Conservation (phyloP, 768 basidiomycete species). For the Serendipita sp. region DNA sequence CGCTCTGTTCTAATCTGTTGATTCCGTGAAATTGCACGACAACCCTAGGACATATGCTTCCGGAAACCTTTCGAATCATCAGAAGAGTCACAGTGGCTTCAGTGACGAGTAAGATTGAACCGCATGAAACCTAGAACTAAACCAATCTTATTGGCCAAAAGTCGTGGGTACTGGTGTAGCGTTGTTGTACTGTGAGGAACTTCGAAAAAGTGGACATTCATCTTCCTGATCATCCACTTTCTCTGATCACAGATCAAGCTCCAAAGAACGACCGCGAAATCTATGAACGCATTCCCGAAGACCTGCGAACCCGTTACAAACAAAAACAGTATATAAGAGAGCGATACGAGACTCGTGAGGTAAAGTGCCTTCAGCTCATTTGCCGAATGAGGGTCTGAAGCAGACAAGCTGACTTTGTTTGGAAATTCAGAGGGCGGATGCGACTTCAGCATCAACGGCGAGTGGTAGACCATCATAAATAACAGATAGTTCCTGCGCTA, state of each 20-base stretch:
- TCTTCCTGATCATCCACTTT: not conserved
- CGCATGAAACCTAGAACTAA: not conserved
- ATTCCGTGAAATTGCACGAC: too few species aligned
- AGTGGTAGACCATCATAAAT: not conserved
- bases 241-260: not conserved
- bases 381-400: not conserved
- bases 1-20: too few species aligned
- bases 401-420: not conserved
- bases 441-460: not conserved
- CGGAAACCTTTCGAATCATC: not conserved
- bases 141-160: not conserved
- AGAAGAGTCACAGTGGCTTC: not conserved
- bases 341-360: not conserved
- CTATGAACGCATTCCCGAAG: not conserved
- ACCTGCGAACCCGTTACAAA: not conserved
- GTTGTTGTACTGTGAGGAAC: not conserved
- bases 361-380: not conserved
- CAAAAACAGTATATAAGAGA: not conserved
- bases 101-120: not conserved
- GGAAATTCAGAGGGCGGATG: too few species aligned
- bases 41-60: not conserved
- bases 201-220: not conserved
- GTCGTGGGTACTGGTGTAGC: not conserved
- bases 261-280: not conserved
- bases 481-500: not conserved